These are phyloP conservation scores for Aspergillus sp. DNA, from an alignment of 2,329 filamentous ascomycete species.

Conservation along the genomic window DNA sequence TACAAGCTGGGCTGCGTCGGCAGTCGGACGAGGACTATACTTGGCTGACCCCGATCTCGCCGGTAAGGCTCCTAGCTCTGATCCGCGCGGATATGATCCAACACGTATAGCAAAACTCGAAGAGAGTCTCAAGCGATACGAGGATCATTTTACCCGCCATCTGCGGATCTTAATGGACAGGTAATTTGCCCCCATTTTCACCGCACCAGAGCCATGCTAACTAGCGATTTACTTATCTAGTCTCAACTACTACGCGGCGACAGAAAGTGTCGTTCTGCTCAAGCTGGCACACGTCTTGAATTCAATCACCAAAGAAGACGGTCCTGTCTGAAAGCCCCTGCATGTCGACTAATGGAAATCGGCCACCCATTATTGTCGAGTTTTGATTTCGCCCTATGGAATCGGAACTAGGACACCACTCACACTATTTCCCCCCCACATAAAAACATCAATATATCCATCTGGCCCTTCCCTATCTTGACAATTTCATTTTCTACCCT, in stretches of 20 bases:
- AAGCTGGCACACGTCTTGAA: slow-evolving; percentile 59
- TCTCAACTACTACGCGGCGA: slow-evolving; percentile 93
- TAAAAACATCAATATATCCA: too few relatives aligned
- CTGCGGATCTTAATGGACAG: slow-evolving; percentile 92
- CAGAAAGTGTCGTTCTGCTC: slow-evolving; percentile 90
- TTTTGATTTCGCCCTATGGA: background rate
- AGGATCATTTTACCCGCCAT: slow-evolving; percentile 88
- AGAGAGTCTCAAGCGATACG: slow-evolving; percentile 86
- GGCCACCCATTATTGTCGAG: background rate
- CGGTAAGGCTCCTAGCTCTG: slow-evolving; percentile 27
- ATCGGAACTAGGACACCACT: background rate
- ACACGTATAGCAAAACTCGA: slow-evolving; percentile 71
- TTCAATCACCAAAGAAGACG: slow-evolving; percentile 42
- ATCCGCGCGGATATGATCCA: slow-evolving; percentile 54
- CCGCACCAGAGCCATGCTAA: background rate
- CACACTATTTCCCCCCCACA: background rate
- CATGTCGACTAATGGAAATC: background rate
- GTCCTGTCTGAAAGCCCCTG: background rate
- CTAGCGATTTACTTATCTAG: slow-evolving; percentile 17
- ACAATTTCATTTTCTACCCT: background rate
- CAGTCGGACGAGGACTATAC: slow-evolving; percentile 79
- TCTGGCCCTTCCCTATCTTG: background rate
- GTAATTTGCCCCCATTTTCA: slow-evolving; percentile 18
- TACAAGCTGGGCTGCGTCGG: slow-evolving; percentile 77
- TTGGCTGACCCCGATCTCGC: slow-evolving; percentile 76